These are phyloP conservation scores for Phytophthora europaea DNA, from an alignment of 352 stramenopile species.

Conservation along the genomic window DNA sequence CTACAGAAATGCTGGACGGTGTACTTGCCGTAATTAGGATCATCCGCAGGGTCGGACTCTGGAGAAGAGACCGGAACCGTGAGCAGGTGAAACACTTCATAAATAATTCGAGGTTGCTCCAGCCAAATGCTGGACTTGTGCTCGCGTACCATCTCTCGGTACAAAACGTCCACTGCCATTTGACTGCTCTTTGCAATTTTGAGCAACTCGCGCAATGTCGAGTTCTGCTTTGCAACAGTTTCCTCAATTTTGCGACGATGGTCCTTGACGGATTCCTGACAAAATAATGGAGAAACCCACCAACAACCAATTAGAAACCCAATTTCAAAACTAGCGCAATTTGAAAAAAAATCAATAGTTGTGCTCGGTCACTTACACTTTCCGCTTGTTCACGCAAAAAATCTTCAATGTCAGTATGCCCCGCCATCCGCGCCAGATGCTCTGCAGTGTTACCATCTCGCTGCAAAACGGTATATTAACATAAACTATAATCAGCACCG, in stretches of 20 bases:
- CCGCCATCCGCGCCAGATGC: conserved; percentile 63
- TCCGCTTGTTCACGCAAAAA: conserved; percentile 83
- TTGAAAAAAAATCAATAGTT: background rate
- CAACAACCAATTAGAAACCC: conserved; percentile 1
- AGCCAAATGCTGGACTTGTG: conserved; percentile 76
- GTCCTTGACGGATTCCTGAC: conserved; percentile 86
- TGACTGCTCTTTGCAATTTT: conserved; percentile 68
- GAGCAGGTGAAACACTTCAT: conserved; percentile 82
- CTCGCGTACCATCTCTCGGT: conserved; percentile 83
- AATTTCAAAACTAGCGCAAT: background rate
- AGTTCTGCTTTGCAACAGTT: conserved; percentile 65
- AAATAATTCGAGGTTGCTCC: conserved; percentile 83
- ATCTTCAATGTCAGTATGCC: conserved; percentile 80
- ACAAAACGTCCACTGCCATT: conserved; percentile 80
- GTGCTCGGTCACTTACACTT: conserved; percentile 59
- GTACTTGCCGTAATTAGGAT: conserved; percentile 86
- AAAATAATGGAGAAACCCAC: background rate
- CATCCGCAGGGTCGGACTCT: conserved; percentile 45
- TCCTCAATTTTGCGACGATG: conserved; percentile 89
- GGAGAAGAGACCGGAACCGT: conserved; percentile 53
- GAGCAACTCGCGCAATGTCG: conserved; percentile 74
- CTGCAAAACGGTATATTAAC: conserved; percentile 35
- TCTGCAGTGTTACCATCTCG: conserved; percentile 84
- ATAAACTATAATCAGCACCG: background rate
- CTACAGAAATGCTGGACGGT: conserved; percentile 89